Conservation (phyloP, 495 filamentous ascomycete species). For the Bryoglossum gracile region DNA sequence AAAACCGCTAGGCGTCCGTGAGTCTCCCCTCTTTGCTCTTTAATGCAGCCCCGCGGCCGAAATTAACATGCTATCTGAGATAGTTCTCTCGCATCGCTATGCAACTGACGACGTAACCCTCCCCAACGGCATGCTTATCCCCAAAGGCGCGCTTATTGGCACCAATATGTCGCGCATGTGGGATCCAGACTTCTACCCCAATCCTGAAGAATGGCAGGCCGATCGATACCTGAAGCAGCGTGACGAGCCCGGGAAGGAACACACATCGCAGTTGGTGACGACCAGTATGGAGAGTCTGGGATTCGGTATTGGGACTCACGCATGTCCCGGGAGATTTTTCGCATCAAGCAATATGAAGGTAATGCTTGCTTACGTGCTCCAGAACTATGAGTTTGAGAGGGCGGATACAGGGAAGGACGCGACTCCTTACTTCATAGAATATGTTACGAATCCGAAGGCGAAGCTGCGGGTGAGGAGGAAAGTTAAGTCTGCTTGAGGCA, state of each 20-base stretch:
- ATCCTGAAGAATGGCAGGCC: conserved; percentile 40
- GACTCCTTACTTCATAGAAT: too few species aligned
- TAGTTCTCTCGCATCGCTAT: conserved; percentile 38
- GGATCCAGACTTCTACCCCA: conserved; percentile 37
- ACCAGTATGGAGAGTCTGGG: conserved; percentile 19
- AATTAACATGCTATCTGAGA: not conserved
- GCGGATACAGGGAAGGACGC: too few species aligned
- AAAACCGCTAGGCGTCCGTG: conserved; percentile 31
- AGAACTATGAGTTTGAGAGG: conserved; percentile 15
- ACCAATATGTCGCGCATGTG: conserved; percentile 29
- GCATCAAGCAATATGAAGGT: conserved; percentile 28
- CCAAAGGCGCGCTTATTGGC: conserved; percentile 37
- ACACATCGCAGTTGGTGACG: conserved; percentile 35
- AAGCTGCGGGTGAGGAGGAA: too few species aligned
- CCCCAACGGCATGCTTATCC: conserved; percentile 41
- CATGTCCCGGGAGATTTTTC: conserved; percentile 56
- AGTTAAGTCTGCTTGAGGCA: too few species aligned
- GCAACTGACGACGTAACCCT: conserved; percentile 33
- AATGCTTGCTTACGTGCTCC: conserved; percentile 15
- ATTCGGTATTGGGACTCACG: conserved; percentile 48
- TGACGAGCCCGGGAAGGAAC: conserved; percentile 12
- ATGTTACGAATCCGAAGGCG: too few species aligned
- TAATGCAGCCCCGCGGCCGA: conserved; percentile 9
- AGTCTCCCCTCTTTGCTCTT: conserved; percentile 12
- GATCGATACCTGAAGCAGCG: conserved; percentile 43